Base-by-base conservation (phyloP, 805 yeast genomes). In the Candida arabinofermentans region DNA sequence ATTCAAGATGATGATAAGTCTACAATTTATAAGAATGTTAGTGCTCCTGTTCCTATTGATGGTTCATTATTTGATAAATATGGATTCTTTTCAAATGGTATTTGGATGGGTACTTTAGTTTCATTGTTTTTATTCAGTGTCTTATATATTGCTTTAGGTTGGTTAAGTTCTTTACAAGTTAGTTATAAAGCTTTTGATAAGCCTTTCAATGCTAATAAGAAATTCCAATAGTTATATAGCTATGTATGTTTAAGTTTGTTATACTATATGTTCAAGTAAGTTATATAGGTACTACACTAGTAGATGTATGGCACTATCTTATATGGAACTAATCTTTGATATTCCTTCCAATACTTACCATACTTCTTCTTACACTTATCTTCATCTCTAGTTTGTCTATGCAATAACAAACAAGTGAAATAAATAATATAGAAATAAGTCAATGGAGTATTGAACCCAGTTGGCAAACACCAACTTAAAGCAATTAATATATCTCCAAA, bases 401-500 rank as follows among this genome's bases (percentile, higher is more conserved):
- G 98, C 26, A 93, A 59, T 49, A 93, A 71, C 57, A 93, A 73
- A 4, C 80, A 69, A 0, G 86, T 91, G 66, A 93, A 93, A 64
- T 87, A 93, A 17, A 83, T 58, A 29, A 84, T 83, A 58, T 87
- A 93, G 65, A 86, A 93, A 59, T 91, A 93, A 0, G 98, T 87
- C 55, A 91, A 68, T 4, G 87, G 83, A 1, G 96, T 83, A 45
- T 70, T 71, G 52, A 81, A 76, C 9, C 96, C 96, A 2, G 97
- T 87, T 8, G 96, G 83, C 48, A 93, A 69, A 62, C 96, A 88
- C 96, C 96, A 91, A 34, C 95, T 79, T 69, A 86, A 72, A 0
- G 96, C 87, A 57, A 89, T 81, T 32, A 93, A 60, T 90, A 96
- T 88, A 67, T 93, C 99, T 33, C 99, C 99, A 44, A 90, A 74